These are phyloP conservation scores for Inga laurina DNA, from an alignment of 306 rosid species.

Conservation along the genomic window DNA sequence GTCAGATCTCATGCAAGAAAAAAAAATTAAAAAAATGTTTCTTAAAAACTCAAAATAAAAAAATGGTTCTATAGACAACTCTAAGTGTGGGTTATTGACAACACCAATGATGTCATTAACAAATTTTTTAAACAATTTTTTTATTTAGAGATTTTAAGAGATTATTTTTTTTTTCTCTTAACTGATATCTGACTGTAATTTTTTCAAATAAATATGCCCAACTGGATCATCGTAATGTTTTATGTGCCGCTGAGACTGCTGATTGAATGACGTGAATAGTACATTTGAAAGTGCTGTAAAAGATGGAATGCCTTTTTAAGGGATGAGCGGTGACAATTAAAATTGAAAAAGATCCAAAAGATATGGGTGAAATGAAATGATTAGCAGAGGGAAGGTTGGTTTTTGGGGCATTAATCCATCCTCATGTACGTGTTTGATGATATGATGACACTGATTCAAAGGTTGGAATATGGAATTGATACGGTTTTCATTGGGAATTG, in stretches of 20 bases:
- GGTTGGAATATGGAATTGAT: background rate
- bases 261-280: background rate
- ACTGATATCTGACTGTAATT: too few species aligned
- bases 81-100: too few species aligned
- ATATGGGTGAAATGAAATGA: background rate
- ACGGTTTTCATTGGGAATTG: background rate
- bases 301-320: background rate
- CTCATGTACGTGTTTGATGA: background rate
- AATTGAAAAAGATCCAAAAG: background rate
- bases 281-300: background rate
- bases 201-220: background rate
- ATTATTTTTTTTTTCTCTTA: too few species aligned
- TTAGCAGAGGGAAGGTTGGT: background rate
- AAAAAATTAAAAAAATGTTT: too few species aligned
- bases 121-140: too few species aligned
- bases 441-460: background rate
- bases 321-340: background rate
- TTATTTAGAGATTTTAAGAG: too few species aligned
- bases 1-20: too few species aligned
- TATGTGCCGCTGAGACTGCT: background rate
- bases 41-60: too few species aligned
- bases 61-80: too few species aligned
- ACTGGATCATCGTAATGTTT: background rate
- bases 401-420: background rate
- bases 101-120: too few species aligned